phyloP scores from a whole-genome alignment of 192 early-diverging fungal species.

The Pilaira anomala region DNA sequence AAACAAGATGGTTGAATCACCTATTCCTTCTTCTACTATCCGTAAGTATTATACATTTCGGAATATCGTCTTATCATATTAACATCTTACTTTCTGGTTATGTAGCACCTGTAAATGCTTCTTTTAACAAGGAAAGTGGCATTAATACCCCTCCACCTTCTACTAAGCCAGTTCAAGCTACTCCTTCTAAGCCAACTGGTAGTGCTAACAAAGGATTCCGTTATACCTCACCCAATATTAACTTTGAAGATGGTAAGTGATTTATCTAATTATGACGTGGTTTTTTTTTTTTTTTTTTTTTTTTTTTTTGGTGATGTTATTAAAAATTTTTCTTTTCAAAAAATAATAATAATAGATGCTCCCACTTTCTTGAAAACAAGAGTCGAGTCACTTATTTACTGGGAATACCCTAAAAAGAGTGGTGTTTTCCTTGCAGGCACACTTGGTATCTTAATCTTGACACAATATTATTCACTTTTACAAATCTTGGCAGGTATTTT shows the following conservation, averaged over 20 bases:
- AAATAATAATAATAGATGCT: constrained; percentile 17
- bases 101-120: background rate
- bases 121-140: background rate
- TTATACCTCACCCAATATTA: constrained; percentile 15
- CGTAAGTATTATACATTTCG: background rate
- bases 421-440: constrained; percentile 12
- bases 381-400: constrained; percentile 27
- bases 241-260: constrained; percentile 21
- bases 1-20: constrained; percentile 1
- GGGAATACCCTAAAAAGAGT: constrained; percentile 35
- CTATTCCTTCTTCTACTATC: background rate
- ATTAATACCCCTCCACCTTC: constrained; percentile 13
- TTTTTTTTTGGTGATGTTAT: background rate
- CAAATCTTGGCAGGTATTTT: constrained; percentile 27
- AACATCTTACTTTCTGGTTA: background rate
- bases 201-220: background rate
- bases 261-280: background rate
- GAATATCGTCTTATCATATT: background rate
- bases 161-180: background rate
- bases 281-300: background rate
- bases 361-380: constrained; percentile 24
- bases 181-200: no score
- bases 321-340: background rate
- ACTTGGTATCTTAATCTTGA: constrained; percentile 26
- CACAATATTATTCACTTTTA: constrained; percentile 35